phyloP scores from a whole-genome alignment of 1,139 yeast genomes.

The Hyphopichia pseudoburtonii region DNA sequence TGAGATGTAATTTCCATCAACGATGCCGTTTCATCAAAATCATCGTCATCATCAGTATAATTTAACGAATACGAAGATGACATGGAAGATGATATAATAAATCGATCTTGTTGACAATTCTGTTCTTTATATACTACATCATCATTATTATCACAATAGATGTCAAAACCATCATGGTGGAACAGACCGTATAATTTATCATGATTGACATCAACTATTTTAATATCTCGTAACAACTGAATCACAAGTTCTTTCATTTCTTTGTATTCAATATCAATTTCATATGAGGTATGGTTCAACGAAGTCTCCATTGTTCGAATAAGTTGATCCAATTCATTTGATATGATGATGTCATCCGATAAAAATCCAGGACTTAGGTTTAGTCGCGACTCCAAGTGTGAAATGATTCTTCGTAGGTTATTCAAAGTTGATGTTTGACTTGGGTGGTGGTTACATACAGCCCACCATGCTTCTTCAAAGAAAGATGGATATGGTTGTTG shows the following conservation, averaged over 20 bases:
- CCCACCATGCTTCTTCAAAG: constrained; percentile 1
- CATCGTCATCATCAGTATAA: neutral
- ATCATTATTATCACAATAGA: neutral
- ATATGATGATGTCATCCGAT: neutral
- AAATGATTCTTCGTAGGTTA: neutral
- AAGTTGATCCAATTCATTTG: neutral
- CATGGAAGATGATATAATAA: neutral
- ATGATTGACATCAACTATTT: constrained; percentile 1
- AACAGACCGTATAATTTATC: neutral
- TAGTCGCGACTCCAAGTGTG: neutral
- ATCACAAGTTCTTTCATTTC: neutral
- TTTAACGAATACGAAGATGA: neutral
- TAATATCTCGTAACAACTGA: constrained; percentile 1
- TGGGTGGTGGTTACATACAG: neutral
- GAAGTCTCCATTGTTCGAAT: neutral
- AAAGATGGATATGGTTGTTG: no score
- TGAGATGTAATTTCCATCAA: neutral
- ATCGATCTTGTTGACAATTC: neutral
- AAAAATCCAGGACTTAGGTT: neutral
- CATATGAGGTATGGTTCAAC: neutral
- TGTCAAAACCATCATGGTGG: neutral
- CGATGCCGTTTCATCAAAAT: constrained; percentile 4
- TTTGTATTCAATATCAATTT: neutral
- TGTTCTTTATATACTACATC: neutral
- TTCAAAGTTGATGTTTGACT: neutral